These are phyloP conservation scores for Coemansia reversa DNA, from an alignment of 192 early-diverging fungal species.

Conservation along the genomic window DNA sequence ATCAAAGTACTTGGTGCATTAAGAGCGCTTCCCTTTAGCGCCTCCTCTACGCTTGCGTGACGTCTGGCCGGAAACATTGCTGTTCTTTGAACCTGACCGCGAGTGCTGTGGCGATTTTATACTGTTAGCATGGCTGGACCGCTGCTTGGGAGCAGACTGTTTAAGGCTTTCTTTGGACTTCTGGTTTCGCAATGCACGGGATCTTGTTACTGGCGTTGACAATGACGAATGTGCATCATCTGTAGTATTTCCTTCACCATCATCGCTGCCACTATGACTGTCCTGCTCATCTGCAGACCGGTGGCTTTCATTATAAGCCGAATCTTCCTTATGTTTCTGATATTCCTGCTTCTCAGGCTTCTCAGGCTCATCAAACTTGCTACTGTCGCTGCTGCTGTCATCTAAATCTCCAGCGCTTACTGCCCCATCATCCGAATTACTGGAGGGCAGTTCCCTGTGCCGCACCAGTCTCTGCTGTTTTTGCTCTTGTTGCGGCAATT, in stretches of 20 bases:
- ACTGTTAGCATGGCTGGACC: neutral
- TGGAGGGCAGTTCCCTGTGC: too few relatives aligned
- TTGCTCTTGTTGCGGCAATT: too few relatives aligned
- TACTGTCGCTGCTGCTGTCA: neutral
- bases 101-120: too few relatives aligned
- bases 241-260: neutral
- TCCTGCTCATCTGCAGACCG: neutral
- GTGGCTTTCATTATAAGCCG: neutral
- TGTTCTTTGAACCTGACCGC: too few relatives aligned
- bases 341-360: neutral
- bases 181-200: neutral
- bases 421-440: too few relatives aligned
- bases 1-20: neutral
- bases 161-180: constrained; percentile 1
- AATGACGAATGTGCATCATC: neutral
- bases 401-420: neutral
- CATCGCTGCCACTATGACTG: constrained; percentile 1
- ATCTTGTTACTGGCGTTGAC: constrained; percentile 2
- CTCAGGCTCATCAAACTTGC: neutral
- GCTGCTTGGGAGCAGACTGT: neutral
- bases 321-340: neutral
- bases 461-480: too few relatives aligned
- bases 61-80: too few relatives aligned
- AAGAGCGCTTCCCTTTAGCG: constrained; percentile 5
- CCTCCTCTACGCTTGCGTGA: constrained; percentile 20